A percentile compares a stretch with the other conserved stretches of the same genome.
Conservation (phyloP, 2,329 filamentous ascomycete species). For the Paecilomyces niveus region DNA sequence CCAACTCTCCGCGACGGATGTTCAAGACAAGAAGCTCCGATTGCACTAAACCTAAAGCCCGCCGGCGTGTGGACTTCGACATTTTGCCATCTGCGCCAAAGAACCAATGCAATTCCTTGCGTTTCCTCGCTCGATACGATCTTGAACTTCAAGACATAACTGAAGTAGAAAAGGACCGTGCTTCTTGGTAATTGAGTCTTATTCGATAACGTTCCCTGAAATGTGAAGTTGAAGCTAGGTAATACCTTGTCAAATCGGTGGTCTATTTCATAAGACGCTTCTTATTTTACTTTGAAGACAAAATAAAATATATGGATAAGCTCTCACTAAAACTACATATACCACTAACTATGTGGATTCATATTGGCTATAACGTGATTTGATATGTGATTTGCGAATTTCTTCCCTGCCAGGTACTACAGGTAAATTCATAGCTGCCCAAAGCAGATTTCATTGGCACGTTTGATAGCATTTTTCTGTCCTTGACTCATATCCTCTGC, state of each 20-base stretch:
- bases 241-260: no score
- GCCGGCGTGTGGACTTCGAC: background rate
- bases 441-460: constrained; percentile 51
- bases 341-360: no score
- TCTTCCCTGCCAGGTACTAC: background rate
- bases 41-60: background rate
- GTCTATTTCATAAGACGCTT: no score
- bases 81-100: background rate
- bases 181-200: no score
- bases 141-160: no score
- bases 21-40: background rate
- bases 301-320: background rate
- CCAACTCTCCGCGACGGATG: background rate
- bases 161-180: no score
- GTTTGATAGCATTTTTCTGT: constrained; percentile 45
- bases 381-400: background rate
- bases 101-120: background rate
- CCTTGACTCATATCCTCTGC: constrained; percentile 41
- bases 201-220: no score
- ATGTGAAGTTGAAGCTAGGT: no score
- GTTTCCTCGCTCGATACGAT: background rate
- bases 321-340: background rate
- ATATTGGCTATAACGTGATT: background rate
- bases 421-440: constrained; percentile 2
- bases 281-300: no score